Conservation (phyloP, 2,329 filamentous ascomycete species). For the Sporothrix humicola region DNA sequence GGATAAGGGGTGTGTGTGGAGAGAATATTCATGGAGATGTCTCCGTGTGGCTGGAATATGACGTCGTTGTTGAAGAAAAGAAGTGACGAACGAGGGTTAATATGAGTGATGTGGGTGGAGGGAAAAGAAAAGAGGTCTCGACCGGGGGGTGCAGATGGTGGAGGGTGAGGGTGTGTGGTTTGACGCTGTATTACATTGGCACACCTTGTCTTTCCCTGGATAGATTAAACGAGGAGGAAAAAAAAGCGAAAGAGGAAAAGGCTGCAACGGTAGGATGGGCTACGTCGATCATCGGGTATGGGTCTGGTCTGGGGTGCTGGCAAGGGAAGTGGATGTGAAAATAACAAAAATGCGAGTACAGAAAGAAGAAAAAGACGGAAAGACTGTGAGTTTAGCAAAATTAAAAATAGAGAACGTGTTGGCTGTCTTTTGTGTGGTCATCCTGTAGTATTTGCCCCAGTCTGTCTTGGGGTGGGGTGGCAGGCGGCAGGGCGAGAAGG, state of each 20-base stretch:
- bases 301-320: not conserved
- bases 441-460: not conserved
- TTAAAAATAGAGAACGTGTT: not conserved
- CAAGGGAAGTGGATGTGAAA: not conserved
- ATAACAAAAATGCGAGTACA: not conserved
- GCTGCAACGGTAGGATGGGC: not conserved
- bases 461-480: not conserved
- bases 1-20: too few species aligned
- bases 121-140: not conserved
- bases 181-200: not conserved
- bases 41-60: not conserved
- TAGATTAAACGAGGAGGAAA: not conserved
- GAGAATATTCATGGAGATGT: not conserved
- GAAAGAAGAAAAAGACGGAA: not conserved
- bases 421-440: not conserved
- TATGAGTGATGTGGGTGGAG: not conserved
- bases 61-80: constrained; percentile 11
- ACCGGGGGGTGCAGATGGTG: not conserved
- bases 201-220: not conserved
- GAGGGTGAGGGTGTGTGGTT: not conserved
- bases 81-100: not conserved
- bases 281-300: not conserved
- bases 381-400: not conserved
- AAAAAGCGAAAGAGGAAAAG: not conserved
- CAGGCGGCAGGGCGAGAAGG: not conserved